These are phyloP conservation scores for Acacia melanoxylon DNA, from an alignment of 306 rosid species.

Conservation along the genomic window DNA sequence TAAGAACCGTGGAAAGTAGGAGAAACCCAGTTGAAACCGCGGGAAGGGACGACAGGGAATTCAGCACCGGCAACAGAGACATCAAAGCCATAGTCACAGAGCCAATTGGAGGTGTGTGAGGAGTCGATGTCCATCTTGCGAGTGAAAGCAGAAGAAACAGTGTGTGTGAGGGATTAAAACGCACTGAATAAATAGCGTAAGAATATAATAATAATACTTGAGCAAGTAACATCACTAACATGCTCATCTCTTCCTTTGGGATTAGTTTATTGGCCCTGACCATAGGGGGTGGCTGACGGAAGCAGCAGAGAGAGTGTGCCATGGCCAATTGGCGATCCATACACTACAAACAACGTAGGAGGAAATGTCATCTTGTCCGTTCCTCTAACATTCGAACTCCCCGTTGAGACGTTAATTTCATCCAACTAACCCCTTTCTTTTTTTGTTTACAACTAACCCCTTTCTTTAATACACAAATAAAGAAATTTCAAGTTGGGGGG, in stretches of 20 bases:
- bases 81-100: conserved; percentile 51
- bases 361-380: conserved; percentile 14
- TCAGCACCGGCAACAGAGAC: conserved; percentile 40
- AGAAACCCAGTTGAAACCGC: conserved; percentile 53
- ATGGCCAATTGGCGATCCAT: conserved; percentile 25
- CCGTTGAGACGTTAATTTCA: background rate
- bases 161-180: background rate
- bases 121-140: conserved; percentile 50
- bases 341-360: conserved; percentile 4
- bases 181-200: conserved; percentile 36
- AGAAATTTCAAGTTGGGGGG: background rate
- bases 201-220: conserved; percentile 38
- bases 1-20: conserved; percentile 44
- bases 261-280: background rate
- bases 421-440: background rate
- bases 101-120: conserved; percentile 50
- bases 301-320: conserved; percentile 31
- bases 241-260: conserved; percentile 3
- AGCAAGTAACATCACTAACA: background rate
- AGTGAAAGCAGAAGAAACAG: background rate
- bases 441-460: background rate
- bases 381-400: background rate
- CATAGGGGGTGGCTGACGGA: conserved; percentile 36
- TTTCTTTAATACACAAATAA: background rate
- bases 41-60: conserved; percentile 45